Percentiles rank a stretch among this genome's conserved stretches.
Conservation (phyloP, 1,284 basidiomycete species). For the Ganoderma meredithae region DNA sequence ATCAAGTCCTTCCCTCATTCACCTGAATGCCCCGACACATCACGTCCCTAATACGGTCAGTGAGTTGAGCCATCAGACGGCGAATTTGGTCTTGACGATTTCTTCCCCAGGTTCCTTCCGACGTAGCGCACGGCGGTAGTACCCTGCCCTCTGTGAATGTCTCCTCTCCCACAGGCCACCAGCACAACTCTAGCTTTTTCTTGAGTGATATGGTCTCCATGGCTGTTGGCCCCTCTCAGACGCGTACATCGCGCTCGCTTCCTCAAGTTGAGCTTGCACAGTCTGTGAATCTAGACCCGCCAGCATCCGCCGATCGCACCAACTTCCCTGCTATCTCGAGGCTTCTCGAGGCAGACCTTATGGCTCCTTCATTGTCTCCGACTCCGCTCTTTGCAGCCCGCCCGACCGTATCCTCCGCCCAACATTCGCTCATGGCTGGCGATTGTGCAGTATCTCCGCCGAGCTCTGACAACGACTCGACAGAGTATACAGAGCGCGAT, state of each 20-base stretch:
- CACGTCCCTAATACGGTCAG: not conserved
- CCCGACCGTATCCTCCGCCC: not conserved
- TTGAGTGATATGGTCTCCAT: not conserved
- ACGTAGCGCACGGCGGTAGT: not conserved
- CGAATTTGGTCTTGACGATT: not conserved
- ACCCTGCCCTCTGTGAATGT: not conserved
- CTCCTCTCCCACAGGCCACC: too few relatives aligned
- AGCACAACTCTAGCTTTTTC: not conserved
- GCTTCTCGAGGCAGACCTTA: not conserved
- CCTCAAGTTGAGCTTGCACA: not conserved
- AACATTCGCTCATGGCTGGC: not conserved
- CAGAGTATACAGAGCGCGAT: not conserved
- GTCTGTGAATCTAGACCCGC: not conserved
- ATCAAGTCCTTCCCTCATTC: not conserved
- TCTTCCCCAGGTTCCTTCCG: not conserved
- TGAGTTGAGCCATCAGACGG: not conserved
- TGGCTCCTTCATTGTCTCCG: not conserved
- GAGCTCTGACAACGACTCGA: not conserved
- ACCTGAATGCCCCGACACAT: not conserved
- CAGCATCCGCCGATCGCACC: not conserved
- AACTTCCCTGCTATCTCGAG: not conserved
- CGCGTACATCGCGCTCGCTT: not conserved
- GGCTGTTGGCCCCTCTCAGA: not conserved
- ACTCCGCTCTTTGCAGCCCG: not conserved
- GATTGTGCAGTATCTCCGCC: not conserved